A percentile compares a stretch with the other conserved stretches of the same genome.
phyloP scores from a whole-genome alignment of 2,329 filamentous ascomycete genomes.

The Amauroascus niger region DNA sequence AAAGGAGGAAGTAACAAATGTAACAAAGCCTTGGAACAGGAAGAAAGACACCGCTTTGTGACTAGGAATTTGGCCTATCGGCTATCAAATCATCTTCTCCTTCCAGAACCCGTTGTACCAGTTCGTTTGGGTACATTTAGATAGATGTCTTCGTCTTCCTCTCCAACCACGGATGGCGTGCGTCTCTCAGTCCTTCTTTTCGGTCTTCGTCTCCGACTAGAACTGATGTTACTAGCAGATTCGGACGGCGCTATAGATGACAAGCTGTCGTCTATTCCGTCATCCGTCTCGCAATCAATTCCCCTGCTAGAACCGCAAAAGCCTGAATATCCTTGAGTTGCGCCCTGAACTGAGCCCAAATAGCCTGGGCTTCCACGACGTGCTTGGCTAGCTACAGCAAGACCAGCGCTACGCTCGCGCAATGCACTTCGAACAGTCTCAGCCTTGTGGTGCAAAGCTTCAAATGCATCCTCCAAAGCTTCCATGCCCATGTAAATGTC shows the following conservation, averaged over 20 bases:
- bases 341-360: neutral
- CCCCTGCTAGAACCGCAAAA: slow-evolving; percentile 15
- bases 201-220: slow-evolving; percentile 36
- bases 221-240: slow-evolving; percentile 42
- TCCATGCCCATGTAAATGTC: slow-evolving; percentile 95
- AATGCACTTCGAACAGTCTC: slow-evolving; percentile 69
- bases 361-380: slow-evolving; percentile 28
- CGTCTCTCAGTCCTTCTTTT: slow-evolving; percentile 41
- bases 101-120: neutral
- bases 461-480: slow-evolving; percentile 84
- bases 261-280: slow-evolving; percentile 37
- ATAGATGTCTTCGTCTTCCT: slow-evolving; percentile 36
- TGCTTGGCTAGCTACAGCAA: slow-evolving; percentile 45
- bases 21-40: no score
- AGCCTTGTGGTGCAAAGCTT: slow-evolving; percentile 75
- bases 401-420: slow-evolving; percentile 69
- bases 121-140: slow-evolving; percentile 6
- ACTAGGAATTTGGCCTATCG: no score
- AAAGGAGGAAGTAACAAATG: neutral
- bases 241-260: slow-evolving; percentile 41
- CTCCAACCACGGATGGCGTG: slow-evolving; percentile 41
- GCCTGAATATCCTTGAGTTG: slow-evolving; percentile 1
- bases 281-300: slow-evolving; percentile 37
- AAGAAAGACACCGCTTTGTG: no score
- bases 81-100: slow-evolving; percentile 3